Evolutionary conservation across 768 basidiomycete species (phyloP), one percentile per base, ranked within the genome.

Genomic region (Phylloporus sp.): DNA sequence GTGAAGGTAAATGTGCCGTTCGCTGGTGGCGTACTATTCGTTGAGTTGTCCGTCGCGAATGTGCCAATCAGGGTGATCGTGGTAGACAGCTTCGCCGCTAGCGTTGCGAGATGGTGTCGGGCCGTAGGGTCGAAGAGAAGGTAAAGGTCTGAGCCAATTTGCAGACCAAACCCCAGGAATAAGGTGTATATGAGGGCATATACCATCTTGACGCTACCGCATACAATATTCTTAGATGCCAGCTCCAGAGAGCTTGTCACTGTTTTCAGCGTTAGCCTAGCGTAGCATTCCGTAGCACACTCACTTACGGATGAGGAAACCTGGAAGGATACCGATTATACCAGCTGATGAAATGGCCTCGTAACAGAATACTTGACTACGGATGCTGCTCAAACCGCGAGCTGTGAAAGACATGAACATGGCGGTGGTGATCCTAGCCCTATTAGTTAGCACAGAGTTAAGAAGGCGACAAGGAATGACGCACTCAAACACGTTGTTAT

Each of bases 401-500:
- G 92, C 86, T 26, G 76, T 70, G 62, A 93, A 90, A 0, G 91
- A 91, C 46, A 93, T 84, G 28, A 88, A 66, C 50, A 90, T 90
- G 2, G 88, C 86, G 20, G 88, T 82, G 0, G 87, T 88, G 54
- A 93, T 90, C 62, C 91, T 93, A 34, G 28, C 46, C 47, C 27
- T n/a, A 24, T 32, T 22, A 16, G 56, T 63, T 26, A 67, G 45
- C 39, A 52, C 29, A 23, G 27, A 13, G 10, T 26, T 13, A 6
- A 22, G 41, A 29, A 24, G 26, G 47, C 5, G 31, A 51, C 22
- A 28, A 34, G 47, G 49, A 27, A 23, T 29, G 48, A 36, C 43
- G 67, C 62, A 93, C 93, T 95, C 93, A 57, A 93, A 95, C 46
- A 95, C 90, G 60, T 91, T 93, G 42, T 90, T 88, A 65, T 92